Evolutionary conservation across 441 rosid species (phyloP).

Genomic region (Hura crepitans): DNA sequence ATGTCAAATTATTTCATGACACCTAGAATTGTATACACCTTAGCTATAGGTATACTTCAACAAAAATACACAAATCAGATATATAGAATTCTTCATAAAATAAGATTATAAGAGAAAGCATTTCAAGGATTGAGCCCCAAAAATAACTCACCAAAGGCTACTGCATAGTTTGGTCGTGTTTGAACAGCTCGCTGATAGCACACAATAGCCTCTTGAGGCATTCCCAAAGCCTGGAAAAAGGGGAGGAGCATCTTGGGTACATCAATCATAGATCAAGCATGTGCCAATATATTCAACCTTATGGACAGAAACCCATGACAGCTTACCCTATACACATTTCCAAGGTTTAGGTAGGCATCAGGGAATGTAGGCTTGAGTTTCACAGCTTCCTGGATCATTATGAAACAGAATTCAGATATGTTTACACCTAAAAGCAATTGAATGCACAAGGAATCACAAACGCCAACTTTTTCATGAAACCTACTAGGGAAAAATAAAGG

Average conservation of each 20-base stretch:
- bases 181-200: conserved; percentile 94
- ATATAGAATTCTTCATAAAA: neutral
- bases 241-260: conserved; percentile 27
- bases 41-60: no score
- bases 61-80: neutral
- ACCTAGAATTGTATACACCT: neutral
- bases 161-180: conserved; percentile 73
- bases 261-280: conserved; percentile 28
- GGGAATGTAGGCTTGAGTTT: conserved; percentile 85
- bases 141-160: conserved; percentile 68
- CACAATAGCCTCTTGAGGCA: conserved; percentile 85
- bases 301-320: conserved; percentile 23
- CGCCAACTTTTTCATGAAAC: neutral
- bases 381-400: conserved; percentile 74
- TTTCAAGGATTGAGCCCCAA: neutral
- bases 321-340: conserved; percentile 95
- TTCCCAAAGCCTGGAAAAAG: conserved; percentile 78
- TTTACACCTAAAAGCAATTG: neutral
- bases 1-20: neutral
- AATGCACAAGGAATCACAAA: neutral
- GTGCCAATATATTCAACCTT: conserved; percentile 32
- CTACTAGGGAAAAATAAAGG: neutral
- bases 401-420: neutral
- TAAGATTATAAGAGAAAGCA: neutral
- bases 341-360: conserved; percentile 96